These are phyloP conservation scores for Metarhizium brunneum DNA, from an alignment of 2,329 filamentous ascomycete species.

Conservation along the genomic window DNA sequence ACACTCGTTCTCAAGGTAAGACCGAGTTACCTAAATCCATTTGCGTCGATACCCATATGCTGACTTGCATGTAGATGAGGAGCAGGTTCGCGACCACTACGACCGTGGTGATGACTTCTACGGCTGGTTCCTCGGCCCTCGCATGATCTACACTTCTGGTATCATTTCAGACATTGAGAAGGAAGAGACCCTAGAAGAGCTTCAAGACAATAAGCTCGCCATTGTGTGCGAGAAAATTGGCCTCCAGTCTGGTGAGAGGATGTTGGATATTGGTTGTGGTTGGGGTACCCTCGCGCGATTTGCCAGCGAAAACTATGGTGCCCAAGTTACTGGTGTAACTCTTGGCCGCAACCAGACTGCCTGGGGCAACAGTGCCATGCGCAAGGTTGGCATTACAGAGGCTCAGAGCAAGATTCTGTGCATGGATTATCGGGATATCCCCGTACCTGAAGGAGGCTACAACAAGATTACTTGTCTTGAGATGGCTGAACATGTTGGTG, in stretches of 20 bases:
- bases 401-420: constrained; percentile 87
- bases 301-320: constrained; percentile 85
- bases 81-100: constrained; percentile 96
- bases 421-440: constrained; percentile 95
- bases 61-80: constrained; percentile 51
- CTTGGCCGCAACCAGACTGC: constrained; percentile 93
- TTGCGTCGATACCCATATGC: background rate
- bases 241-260: constrained; percentile 66
- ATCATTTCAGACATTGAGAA: constrained; percentile 79
- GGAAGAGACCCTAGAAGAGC: constrained; percentile 86
- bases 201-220: constrained; percentile 95
- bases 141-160: constrained; percentile 98
- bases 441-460: constrained; percentile 59
- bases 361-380: constrained; percentile 88
- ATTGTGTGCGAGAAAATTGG: constrained; percentile 94
- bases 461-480: constrained; percentile 96
- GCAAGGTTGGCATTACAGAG: constrained; percentile 72
- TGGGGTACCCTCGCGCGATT: constrained; percentile 96
- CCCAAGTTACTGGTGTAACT: constrained; percentile 78
- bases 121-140: constrained; percentile 93
- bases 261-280: constrained; percentile 94
- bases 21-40: background rate
- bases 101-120: constrained; percentile 98
- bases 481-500: constrained; percentile 98
- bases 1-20: constrained; percentile 72